These are phyloP conservation scores for Quaeritorhiza haematococci DNA, from an alignment of 371 early-diverging fungal species.

Conservation along the genomic window DNA sequence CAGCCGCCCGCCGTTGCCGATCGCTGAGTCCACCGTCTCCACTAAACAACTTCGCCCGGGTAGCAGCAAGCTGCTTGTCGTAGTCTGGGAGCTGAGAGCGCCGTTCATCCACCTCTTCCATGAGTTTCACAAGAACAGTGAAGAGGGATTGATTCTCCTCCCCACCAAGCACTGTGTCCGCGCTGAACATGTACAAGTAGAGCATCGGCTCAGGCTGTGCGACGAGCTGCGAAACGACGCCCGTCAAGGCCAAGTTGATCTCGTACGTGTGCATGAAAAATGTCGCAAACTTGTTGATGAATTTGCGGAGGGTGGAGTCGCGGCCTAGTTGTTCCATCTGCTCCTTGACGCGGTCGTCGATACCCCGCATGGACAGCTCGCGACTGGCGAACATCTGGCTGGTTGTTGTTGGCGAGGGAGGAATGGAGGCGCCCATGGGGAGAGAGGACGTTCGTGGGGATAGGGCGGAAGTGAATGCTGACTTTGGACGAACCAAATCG, in stretches of 20 bases:
- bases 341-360: slow-evolving; percentile 11
- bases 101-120: slow-evolving; percentile 27
- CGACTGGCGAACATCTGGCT: background rate
- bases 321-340: slow-evolving; percentile 2
- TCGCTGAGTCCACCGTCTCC: slow-evolving; percentile 1
- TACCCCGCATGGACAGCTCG: background rate
- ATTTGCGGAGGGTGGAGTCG: slow-evolving; percentile 27
- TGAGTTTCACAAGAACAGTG: slow-evolving; percentile 22
- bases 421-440: no score
- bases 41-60: slow-evolving; percentile 19
- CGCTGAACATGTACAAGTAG: slow-evolving; percentile 28
- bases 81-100: slow-evolving; percentile 11
- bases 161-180: slow-evolving; percentile 19
- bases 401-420: no score
- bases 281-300: slow-evolving; percentile 28
- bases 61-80: slow-evolving; percentile 9
- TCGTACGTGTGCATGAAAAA: slow-evolving; percentile 85
- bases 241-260: slow-evolving; percentile 85
- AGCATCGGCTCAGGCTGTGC: slow-evolving; percentile 32
- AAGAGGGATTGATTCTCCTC: slow-evolving; percentile 16
- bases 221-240: slow-evolving; percentile 76
- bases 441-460: no score
- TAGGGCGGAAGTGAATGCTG: no score
- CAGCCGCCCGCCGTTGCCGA: background rate
- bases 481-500: no score